Evolutionary conservation across 768 basidiomycete species (phyloP).

Genomic region (Phanerochaete sordida): DNA sequence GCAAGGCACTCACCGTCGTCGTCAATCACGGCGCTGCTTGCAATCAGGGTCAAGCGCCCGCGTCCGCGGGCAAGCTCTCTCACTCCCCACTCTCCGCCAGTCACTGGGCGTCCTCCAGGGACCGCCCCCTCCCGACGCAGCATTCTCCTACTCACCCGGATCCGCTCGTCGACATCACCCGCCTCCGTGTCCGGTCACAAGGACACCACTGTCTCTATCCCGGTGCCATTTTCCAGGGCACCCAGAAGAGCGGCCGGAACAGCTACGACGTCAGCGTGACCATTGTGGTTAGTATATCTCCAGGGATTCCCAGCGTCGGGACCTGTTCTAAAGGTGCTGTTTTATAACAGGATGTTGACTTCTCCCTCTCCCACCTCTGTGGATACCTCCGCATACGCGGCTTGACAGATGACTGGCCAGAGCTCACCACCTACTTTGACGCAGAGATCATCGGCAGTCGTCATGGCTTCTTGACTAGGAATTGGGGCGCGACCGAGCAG

Average conservation of each 20-base stretch:
- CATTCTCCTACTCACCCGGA: slow-evolving; percentile 30
- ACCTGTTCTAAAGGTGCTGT: neutral
- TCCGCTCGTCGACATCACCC: slow-evolving; percentile 74
- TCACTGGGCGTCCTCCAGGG: slow-evolving; percentile 19
- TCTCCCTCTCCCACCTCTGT: slow-evolving; percentile 78
- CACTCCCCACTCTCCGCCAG: slow-evolving; percentile 4
- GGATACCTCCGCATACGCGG: slow-evolving; percentile 93
- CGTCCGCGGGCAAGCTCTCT: slow-evolving; percentile 2
- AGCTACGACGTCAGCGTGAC: slow-evolving; percentile 94
- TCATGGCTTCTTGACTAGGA: slow-evolving; percentile 86
- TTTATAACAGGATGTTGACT: slow-evolving; percentile 75
- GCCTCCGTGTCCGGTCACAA: slow-evolving; percentile 66
- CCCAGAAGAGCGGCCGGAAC: slow-evolving; percentile 91
- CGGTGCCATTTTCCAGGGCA: slow-evolving; percentile 85
- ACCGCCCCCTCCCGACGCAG: slow-evolving; percentile 11
- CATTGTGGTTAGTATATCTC: slow-evolving; percentile 67
- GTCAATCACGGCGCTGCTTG: slow-evolving; percentile 11
- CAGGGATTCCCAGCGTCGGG: slow-evolving; percentile 1
- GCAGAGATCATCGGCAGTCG: slow-evolving; percentile 92
- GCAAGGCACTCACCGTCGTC: slow-evolving; percentile 9
- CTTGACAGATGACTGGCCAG: slow-evolving; percentile 91
- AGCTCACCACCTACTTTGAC: slow-evolving; percentile 94
- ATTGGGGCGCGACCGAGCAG: slow-evolving; percentile 87
- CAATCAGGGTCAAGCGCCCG: slow-evolving; percentile 10
- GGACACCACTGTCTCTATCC: slow-evolving; percentile 81